These are phyloP conservation scores for Trichoderma asperelloides DNA, from an alignment of 495 filamentous ascomycete genomes.

Conservation along the genomic window DNA sequence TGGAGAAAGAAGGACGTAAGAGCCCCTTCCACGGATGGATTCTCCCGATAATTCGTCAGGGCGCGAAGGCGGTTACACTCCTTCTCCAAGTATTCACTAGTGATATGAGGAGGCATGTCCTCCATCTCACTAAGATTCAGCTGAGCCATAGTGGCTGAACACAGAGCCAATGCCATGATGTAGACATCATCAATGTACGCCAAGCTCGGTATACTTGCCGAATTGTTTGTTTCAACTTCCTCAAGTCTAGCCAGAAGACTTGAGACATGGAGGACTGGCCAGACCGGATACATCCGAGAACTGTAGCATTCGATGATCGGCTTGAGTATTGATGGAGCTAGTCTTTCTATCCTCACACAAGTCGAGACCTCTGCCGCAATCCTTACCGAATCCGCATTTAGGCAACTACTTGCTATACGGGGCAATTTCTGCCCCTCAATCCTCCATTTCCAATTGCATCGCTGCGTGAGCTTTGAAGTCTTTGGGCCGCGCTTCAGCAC, in stretches of 20 bases:
- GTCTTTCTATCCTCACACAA: background rate
- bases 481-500: slow-evolving; percentile 4
- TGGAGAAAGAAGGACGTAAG: slow-evolving; percentile 4
- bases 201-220: too few species aligned
- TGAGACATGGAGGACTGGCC: background rate
- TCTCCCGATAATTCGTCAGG: background rate
- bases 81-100: background rate
- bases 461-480: slow-evolving; percentile 4
- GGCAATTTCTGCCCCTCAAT: background rate
- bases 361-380: background rate
- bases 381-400: background rate
- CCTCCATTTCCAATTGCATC: slow-evolving; percentile 2
- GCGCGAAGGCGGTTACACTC: background rate
- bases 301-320: background rate
- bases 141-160: background rate
- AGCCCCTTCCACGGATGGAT: background rate
- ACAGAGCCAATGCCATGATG: background rate
- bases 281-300: background rate
- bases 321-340: background rate
- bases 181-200: background rate
- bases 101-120: background rate
- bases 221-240: background rate
- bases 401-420: background rate
- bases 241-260: background rate
- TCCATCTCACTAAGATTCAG: background rate